Conservation (phyloP, 2,329 filamentous ascomycete species). For the Tolypocladium amazonense region DNA sequence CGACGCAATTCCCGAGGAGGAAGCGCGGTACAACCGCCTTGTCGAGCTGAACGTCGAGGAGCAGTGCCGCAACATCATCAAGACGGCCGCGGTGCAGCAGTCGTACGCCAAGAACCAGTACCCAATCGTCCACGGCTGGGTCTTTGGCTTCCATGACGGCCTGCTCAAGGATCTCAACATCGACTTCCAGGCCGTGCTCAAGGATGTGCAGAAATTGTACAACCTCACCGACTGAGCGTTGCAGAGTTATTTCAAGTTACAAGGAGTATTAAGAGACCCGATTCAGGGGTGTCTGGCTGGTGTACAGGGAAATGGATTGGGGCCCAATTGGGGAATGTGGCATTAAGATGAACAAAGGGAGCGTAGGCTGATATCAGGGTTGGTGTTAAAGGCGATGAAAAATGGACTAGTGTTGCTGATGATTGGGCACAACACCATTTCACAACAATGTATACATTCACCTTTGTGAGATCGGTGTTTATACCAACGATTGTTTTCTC, state of each 20-base stretch:
- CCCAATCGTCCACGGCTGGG: constrained; percentile 64
- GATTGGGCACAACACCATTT: not conserved
- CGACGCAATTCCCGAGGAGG: constrained; percentile 47
- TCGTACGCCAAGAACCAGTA: constrained; percentile 51
- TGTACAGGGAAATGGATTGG: not conserved
- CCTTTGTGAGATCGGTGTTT: too few relatives aligned
- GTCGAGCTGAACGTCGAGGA: constrained; percentile 77
- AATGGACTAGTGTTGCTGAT: not conserved
- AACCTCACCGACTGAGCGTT: constrained; percentile 30
- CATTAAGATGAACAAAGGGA: not conserved
- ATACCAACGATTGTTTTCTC: too few relatives aligned
- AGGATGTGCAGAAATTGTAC: constrained; percentile 54
- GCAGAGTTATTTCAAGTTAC: not conserved
- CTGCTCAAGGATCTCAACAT: constrained; percentile 55
- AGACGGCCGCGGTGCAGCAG: constrained; percentile 72
- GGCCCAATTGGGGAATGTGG: not conserved
- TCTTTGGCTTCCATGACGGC: constrained; percentile 59
- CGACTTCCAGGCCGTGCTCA: constrained; percentile 46
- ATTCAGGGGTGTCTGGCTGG: not conserved
- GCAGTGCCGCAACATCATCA: constrained; percentile 67
- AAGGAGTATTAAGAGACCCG: not conserved
- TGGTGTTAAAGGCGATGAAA: not conserved
- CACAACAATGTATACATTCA: too few relatives aligned
- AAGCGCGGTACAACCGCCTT: constrained; percentile 55
- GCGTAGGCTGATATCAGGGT: not conserved